Evolutionary conservation across 2,329 filamentous ascomycete species (phyloP).

Genomic region (Pestalotiopsis sp.): DNA sequence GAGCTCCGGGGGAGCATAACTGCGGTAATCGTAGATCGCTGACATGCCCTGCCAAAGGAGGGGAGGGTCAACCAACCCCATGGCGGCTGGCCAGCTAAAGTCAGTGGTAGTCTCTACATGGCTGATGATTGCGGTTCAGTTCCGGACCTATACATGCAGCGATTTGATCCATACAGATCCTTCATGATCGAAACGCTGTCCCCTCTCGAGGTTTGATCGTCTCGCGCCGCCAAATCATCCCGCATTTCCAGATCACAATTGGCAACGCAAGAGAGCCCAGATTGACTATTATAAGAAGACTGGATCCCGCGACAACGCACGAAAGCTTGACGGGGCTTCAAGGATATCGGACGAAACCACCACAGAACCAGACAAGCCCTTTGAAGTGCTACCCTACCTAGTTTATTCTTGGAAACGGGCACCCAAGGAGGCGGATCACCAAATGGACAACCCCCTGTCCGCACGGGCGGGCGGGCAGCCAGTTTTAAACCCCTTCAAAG

Average conservation of each 20-base stretch:
- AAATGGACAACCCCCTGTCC: conserved; percentile 5
- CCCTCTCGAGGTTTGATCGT: neutral
- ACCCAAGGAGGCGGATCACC: conserved; percentile 14
- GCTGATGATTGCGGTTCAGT: neutral
- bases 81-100: neutral
- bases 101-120: neutral
- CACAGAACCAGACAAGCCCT: neutral
- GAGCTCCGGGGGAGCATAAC: conserved; percentile 4
- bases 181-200: neutral
- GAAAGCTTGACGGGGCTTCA: neutral
- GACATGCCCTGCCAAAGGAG: neutral
- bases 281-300: neutral
- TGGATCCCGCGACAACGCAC: neutral
- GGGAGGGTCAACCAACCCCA: neutral
- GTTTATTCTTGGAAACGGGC: conserved; percentile 14
- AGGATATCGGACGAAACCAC: neutral
- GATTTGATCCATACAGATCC: neutral
- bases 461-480: neutral
- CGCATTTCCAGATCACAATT: neutral
- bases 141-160: neutral
- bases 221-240: neutral
- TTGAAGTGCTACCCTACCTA: neutral
- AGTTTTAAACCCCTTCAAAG: neutral
- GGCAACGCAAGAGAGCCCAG: neutral
- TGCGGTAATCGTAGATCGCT: conserved; percentile 2